Conservation (phyloP, 768 basidiomycete species). For the Xerocomus brunneocitrinus region DNA sequence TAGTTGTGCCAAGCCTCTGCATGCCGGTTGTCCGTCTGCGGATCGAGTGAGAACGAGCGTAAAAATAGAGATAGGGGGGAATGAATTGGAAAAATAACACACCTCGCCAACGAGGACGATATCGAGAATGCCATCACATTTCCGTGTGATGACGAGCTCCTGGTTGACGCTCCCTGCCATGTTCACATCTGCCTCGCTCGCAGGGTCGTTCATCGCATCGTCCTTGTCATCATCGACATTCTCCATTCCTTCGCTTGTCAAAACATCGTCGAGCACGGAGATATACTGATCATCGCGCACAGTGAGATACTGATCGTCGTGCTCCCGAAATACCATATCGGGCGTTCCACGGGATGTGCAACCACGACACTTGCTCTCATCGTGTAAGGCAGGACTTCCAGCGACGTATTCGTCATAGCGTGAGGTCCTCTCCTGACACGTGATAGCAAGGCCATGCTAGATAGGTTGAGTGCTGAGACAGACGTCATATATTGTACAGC, state of each 20-base stretch:
- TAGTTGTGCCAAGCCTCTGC: slow-evolving; percentile 46
- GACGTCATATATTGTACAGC: slow-evolving; percentile 1
- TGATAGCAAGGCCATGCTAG: slow-evolving; percentile 20
- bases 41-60: background rate
- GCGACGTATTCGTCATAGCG: slow-evolving; percentile 42
- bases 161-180: slow-evolving; percentile 19
- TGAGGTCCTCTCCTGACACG: slow-evolving; percentile 22
- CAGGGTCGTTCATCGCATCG: slow-evolving; percentile 26
- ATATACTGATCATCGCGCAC: slow-evolving; percentile 22
- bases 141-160: slow-evolving; percentile 23
- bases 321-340: slow-evolving; percentile 27
- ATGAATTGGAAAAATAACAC: slow-evolving; percentile 9
- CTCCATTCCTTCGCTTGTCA: slow-evolving; percentile 10
- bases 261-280: slow-evolving; percentile 3
- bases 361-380: slow-evolving; percentile 35
- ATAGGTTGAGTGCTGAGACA: background rate
- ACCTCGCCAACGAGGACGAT: slow-evolving; percentile 61
- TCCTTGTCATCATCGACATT: slow-evolving; percentile 29
- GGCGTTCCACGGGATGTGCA: slow-evolving; percentile 25
- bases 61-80: background rate
- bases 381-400: slow-evolving; percentile 39
- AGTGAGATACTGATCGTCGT: slow-evolving; percentile 22
- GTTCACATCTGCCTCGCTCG: slow-evolving; percentile 24
- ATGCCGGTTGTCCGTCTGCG: slow-evolving; percentile 46
- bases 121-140: slow-evolving; percentile 56